These are phyloP conservation scores for Trichomonas vaginalis DNA, from an alignment of 208 protist species.

Conservation along the genomic window DNA sequence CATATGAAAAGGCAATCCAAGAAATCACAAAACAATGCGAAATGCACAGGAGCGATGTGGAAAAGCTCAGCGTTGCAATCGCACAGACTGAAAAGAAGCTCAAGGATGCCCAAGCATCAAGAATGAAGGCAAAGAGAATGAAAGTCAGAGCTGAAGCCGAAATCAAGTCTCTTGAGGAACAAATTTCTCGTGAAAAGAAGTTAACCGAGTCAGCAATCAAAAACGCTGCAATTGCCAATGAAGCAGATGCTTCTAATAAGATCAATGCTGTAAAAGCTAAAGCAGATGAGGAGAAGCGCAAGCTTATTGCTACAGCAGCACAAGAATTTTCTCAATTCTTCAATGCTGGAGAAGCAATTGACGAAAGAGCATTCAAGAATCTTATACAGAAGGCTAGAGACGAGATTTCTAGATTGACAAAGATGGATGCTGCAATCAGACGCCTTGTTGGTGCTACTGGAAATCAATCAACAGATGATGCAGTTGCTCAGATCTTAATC, in stretches of 20 bases:
- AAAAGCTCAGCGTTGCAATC: background rate
- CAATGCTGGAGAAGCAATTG: background rate
- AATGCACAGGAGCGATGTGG: background rate
- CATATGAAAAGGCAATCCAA: background rate
- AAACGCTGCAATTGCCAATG: background rate
- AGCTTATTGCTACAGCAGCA: background rate
- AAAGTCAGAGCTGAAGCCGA: background rate
- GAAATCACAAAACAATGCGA: background rate
- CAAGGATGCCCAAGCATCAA: background rate
- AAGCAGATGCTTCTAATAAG: background rate
- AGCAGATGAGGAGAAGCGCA: background rate
- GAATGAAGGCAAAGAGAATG: background rate
- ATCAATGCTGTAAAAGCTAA: background rate
- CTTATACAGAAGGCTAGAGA: background rate
- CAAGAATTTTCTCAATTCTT: background rate
- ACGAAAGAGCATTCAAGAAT: background rate
- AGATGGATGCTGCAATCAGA: background rate
- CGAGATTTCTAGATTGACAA: background rate
- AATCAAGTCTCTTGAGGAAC: background rate
- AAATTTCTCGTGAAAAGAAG: background rate
- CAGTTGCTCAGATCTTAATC: background rate
- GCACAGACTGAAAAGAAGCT: background rate
- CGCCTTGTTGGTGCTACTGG: background rate
- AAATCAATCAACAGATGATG: background rate
- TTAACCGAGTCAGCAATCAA: background rate